Evolutionary conservation across 768 basidiomycete genomes (phyloP).

Genomic region (Phaeotremella skinneri): DNA sequence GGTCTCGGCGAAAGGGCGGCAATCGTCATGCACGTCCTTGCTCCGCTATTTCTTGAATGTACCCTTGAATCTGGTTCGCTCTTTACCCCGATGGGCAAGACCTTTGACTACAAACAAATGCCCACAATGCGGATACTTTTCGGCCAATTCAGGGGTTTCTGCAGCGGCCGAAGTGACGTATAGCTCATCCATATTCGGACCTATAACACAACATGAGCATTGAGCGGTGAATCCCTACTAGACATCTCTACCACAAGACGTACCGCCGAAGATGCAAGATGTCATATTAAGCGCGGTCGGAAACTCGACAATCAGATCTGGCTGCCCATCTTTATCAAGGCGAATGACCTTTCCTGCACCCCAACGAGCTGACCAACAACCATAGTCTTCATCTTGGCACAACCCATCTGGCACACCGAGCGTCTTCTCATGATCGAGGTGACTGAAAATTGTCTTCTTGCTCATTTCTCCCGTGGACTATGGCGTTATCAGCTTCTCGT

Average conservation of each 20-base stretch:
- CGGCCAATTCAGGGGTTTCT: constrained; percentile 9
- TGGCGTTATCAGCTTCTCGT: background rate
- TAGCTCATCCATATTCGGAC: constrained; percentile 15
- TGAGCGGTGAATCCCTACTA: too few relatives aligned
- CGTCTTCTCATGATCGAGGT: background rate
- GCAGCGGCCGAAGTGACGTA: constrained; percentile 16
- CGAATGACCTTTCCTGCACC: constrained; percentile 17
- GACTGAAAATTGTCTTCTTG: constrained; percentile 8
- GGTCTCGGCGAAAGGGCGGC: too few relatives aligned
- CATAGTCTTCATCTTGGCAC: constrained; percentile 10
- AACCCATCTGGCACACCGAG: constrained; percentile 16
- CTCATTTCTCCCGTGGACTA: constrained; percentile 8
- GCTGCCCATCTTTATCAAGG: constrained; percentile 15
- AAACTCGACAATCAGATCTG: constrained; percentile 25
- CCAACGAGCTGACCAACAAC: constrained; percentile 17
- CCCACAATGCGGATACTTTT: constrained; percentile 7
- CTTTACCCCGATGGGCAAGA: constrained; percentile 8
- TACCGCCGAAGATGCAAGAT: constrained; percentile 35
- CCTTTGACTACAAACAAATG: constrained; percentile 18
- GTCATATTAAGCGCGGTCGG: constrained; percentile 34
- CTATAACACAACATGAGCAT: too few relatives aligned
- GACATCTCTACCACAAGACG: too few relatives aligned
- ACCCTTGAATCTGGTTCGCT: constrained; percentile 10
- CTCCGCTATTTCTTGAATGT: constrained; percentile 5
- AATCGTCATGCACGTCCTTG: too few relatives aligned